phyloP scores from a whole-genome alignment of 2,329 filamentous ascomycete genomes.

The Pyricularia pennisetigena region DNA sequence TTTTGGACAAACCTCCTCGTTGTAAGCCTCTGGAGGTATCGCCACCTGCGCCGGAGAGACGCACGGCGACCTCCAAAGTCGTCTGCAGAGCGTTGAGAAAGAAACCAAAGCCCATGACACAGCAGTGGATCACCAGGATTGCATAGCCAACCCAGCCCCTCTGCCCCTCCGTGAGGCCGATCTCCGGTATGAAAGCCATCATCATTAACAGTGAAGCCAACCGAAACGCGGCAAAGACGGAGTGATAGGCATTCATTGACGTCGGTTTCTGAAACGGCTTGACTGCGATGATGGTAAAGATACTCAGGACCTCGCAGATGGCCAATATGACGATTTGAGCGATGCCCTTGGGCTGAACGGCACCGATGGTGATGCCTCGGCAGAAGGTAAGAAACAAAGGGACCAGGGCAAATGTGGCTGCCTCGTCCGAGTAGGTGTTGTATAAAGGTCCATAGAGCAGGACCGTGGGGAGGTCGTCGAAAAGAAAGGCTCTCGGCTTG shows the following conservation, averaged over 20 bases:
- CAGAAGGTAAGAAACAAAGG: constrained; percentile 78
- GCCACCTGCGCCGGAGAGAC: constrained; percentile 72
- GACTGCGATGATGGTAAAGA: constrained; percentile 81
- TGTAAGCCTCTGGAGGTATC: constrained; percentile 60
- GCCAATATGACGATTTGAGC: constrained; percentile 87
- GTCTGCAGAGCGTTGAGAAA: constrained; percentile 88
- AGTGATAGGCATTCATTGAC: constrained; percentile 96
- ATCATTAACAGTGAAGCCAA: constrained; percentile 68
- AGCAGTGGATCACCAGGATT: constrained; percentile 76
- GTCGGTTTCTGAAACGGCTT: constrained; percentile 83
- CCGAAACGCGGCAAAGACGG: constrained; percentile 68
- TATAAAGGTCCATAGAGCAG: constrained; percentile 88
- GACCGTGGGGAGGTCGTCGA: constrained; percentile 86
- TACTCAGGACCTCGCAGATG: constrained; percentile 86
- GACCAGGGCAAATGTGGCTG: constrained; percentile 80
- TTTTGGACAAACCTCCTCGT: constrained; percentile 77
- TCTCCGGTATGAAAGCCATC: constrained; percentile 73
- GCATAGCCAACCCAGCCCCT: constrained; percentile 95
- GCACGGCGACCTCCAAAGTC: constrained; percentile 76
- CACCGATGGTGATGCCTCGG: constrained; percentile 83
- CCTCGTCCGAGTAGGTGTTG: constrained; percentile 94
- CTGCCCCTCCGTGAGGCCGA: constrained; percentile 66
- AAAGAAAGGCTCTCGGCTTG: constrained; percentile 75
- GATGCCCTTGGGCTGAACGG: constrained; percentile 84
- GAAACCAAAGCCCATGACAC: constrained; percentile 83